Percentiles rank a stretch among this genome's conserved stretches.
These are phyloP conservation scores for Cercospora sojina DNA, from an alignment of 2,329 filamentous ascomycete species.

Conservation along the genomic window DNA sequence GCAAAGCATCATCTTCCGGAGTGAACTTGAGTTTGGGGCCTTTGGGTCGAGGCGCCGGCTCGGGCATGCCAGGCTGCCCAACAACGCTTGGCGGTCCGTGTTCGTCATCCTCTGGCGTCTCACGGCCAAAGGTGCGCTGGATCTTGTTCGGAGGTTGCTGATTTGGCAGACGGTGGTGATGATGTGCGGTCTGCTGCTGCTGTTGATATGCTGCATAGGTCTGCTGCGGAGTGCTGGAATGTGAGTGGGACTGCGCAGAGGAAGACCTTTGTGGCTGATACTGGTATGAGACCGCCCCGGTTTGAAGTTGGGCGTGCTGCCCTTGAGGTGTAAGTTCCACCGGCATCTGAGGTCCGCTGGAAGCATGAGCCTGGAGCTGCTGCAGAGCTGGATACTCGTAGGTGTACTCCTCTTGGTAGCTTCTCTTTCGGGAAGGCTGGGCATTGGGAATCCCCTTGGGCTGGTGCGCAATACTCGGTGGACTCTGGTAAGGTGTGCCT, in stretches of 20 bases:
- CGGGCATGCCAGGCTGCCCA: constrained; percentile 82
- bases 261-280: constrained; percentile 29
- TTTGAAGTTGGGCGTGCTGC: constrained; percentile 29
- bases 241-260: constrained; percentile 26
- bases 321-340: constrained; percentile 41
- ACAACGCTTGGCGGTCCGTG: constrained; percentile 77
- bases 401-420: constrained; percentile 44
- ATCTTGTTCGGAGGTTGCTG: constrained; percentile 68
- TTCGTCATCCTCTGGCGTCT: constrained; percentile 40
- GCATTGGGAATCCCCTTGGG: constrained; percentile 13
- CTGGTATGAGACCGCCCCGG: constrained; percentile 23
- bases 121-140: constrained; percentile 47
- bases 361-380: constrained; percentile 39
- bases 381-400: constrained; percentile 44
- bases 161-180: constrained; percentile 78
- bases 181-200: constrained; percentile 55
- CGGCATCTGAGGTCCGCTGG: constrained; percentile 37
- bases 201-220: constrained; percentile 43
- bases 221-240: constrained; percentile 25
- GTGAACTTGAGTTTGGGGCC: constrained; percentile 94
- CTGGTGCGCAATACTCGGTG: constrained; percentile 38
- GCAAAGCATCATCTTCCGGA: constrained; percentile 80
- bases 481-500: constrained; percentile 34
- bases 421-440: constrained; percentile 43
- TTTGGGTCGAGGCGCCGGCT: constrained; percentile 74